phyloP scores from a whole-genome alignment of 768 basidiomycete species.

The Solioccasus polychromus region DNA sequence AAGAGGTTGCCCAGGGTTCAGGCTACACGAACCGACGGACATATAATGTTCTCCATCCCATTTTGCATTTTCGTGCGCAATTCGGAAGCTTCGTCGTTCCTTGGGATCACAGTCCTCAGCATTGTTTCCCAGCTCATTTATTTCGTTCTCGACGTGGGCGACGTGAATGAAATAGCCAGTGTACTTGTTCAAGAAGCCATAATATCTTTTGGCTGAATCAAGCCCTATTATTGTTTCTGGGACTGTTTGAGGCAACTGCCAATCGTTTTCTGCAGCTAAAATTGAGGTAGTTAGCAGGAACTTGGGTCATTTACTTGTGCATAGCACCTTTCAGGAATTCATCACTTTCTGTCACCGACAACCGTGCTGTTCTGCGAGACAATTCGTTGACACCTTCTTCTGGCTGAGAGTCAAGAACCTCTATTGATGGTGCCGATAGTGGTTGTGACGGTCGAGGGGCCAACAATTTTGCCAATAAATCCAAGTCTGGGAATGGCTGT shows the following conservation, averaged over 20 bases:
- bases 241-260: slow-evolving; percentile 69
- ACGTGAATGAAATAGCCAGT: slow-evolving; percentile 75
- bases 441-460: slow-evolving; percentile 54
- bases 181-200: slow-evolving; percentile 77
- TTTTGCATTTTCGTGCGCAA: slow-evolving; percentile 67
- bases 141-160: slow-evolving; percentile 72
- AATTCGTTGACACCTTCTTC: slow-evolving; percentile 38
- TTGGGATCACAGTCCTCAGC: slow-evolving; percentile 52
- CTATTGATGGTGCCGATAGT: slow-evolving; percentile 44
- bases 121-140: slow-evolving; percentile 72
- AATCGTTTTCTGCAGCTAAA: slow-evolving; percentile 73
- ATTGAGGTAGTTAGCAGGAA: slow-evolving; percentile 3
- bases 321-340: slow-evolving; percentile 56
- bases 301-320: not conserved
- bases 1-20: slow-evolving; percentile 1
- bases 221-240: slow-evolving; percentile 40
- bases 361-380: slow-evolving; percentile 38
- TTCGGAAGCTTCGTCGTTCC: slow-evolving; percentile 53
- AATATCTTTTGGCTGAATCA: slow-evolving; percentile 44
- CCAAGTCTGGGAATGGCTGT: slow-evolving; percentile 72
- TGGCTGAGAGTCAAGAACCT: slow-evolving; percentile 45
- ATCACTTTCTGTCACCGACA: slow-evolving; percentile 51
- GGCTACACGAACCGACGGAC: slow-evolving; percentile 40
- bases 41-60: slow-evolving; percentile 86
- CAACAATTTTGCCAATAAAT: slow-evolving; percentile 73